Percentiles rank a stretch among this genome's conserved stretches.
Conservation (phyloP, 1,284 basidiomycete species). For the Fomes fomentarius region DNA sequence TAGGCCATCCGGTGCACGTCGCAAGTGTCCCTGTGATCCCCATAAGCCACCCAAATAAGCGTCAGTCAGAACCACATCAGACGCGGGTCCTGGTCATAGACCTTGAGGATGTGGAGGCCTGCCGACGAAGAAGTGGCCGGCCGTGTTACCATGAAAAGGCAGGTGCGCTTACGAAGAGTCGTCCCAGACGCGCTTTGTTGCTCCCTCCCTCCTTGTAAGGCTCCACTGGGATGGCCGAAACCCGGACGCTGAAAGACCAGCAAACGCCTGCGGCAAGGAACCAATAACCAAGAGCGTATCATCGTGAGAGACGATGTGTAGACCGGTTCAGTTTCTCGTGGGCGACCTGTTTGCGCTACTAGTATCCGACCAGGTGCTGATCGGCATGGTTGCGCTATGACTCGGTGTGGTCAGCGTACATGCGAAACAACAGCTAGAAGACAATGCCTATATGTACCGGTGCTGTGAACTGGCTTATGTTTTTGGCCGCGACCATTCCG, state of each 20-base stretch:
- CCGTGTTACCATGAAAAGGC: not conserved
- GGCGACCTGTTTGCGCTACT: not conserved
- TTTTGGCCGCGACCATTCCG: constrained; percentile 1
- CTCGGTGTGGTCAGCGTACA: too few species aligned
- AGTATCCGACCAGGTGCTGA: not conserved
- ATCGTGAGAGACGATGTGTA: not conserved
- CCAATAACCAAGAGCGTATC: not conserved
- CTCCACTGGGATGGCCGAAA: not conserved
- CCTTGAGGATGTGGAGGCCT: not conserved
- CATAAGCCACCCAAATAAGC: not conserved
- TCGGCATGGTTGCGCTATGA: not conserved
- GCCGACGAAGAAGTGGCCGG: not conserved
- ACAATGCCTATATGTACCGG: too few species aligned
- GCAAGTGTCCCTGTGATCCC: too few species aligned
- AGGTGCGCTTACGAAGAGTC: not conserved
- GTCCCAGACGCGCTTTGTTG: not conserved
- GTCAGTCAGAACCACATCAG: too few species aligned
- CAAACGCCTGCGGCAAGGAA: not conserved
- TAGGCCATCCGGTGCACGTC: too few species aligned
- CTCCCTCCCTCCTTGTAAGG: not conserved
- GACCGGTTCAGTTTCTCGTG: constrained; percentile 7
- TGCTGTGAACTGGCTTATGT: too few species aligned
- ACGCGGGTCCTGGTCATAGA: too few species aligned
- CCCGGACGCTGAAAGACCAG: not conserved
- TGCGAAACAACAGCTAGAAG: too few species aligned